Base-by-base conservation (phyloP, 177 flowering plant species). In the Tripterygium wilfordii region DNA sequence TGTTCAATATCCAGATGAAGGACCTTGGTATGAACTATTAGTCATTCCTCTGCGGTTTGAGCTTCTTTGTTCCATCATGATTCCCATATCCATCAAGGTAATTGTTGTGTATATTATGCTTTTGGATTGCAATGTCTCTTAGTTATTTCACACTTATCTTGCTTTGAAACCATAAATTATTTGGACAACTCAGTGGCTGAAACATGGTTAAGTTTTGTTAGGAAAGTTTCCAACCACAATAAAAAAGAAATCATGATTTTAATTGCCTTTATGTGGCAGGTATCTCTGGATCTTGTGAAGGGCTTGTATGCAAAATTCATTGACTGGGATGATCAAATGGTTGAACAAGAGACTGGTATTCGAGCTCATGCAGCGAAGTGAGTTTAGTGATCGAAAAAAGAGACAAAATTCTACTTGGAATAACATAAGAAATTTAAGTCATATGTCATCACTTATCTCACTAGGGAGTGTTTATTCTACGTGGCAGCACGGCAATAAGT, bases 1-100 rank as follows among this genome's bases (percentile, higher is more conserved):
- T 68, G 97, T 89, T 57, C 57, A 33, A 44, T 89, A 94, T 66
- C 99, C 99, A 40, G 38, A 66, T 26, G 86, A 86, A 70, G 90
- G 78, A 22, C 97, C 97, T 15, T 94, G 97, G 99, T 94, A 81
- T 72, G 97, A 94, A 57, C 65, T 94, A 23, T 53, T 94, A 67
- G 74, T 94, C 46, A 94, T 94, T 49, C 99, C 99, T 51, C 67
- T 94, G 42, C 90, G 99, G 49, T 94, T 94, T 78, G 99, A 94
- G 82, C 97, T 94, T 61, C 82, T 94, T 22, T 92, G 99, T 68
- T 94, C 99, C 63, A 94, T 94, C 58, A 94, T 94, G 99, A 94
- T 94, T 45, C 99, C 99, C 14, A 94, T 94, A 60, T 94, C 97
- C n/a, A 85, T 89, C 52, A 94, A 94, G 89, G 99, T 89, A 61